Base-by-base conservation (phyloP, 2,329 filamentous ascomycete genomes). In the Ophiostoma ips region DNA sequence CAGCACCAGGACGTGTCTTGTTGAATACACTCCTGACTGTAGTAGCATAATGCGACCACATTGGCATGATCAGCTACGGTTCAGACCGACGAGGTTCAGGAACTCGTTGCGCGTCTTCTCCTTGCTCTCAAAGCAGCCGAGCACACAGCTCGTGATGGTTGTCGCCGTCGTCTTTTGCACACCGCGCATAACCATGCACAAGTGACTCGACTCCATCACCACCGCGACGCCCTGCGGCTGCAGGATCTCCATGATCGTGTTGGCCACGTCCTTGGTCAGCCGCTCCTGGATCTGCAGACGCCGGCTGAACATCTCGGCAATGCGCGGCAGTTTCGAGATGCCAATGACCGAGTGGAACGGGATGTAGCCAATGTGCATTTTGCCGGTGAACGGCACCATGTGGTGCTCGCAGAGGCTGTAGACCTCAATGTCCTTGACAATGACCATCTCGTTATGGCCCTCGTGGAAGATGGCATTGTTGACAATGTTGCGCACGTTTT, bases 321-420 rank as follows among this genome's bases (percentile, higher is more conserved):
- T 90, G 55, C 92, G 83, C 24, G 90, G 90, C 46, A 98, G 76
- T 66, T 98, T 98, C 31, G 89, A 95, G 48, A 98, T 82, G 46
- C 92, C 92, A 55, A 98, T 87, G 48, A 98, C 89, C 52, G 89
- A 81, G 62, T 88, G 79, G 61, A 83, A 81, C 30, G 92, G 92
- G 55, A 98, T 96, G 67, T 98, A 98, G 52, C 89, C 92, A 59
- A 98, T 96, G 68, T 98, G 92, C 87, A 98, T 96, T 87, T 95
- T 96, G 60, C 92, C 92, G 3, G 79, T 90, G 61, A 98, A 98
- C 1, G 92, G 92, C 8, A 98, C 90, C 63, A 98, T 76, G 63
- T 98, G 92, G 65, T 98, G 92, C 70, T 98, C 92, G 71, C 92
- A 98, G 40, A 96, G 72, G 56, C 84, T 90, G 66, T 88, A 94